Base-by-base conservation (phyloP, 176 grass and related monocot genomes). In the Urochloa ruziziensis region DNA sequence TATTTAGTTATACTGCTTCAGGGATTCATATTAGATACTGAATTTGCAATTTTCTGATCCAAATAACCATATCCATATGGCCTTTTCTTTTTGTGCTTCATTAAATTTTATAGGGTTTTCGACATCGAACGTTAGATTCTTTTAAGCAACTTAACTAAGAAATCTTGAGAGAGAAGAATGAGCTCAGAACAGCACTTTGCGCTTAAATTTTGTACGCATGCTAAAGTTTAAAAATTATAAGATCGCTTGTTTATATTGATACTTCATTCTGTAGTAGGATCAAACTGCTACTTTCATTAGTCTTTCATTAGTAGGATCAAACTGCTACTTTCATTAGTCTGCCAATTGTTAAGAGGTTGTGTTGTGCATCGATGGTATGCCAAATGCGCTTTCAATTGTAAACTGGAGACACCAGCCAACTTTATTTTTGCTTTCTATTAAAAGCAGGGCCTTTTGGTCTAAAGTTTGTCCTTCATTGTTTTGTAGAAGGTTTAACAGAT, bases 401-500 rank as follows among this genome's bases (percentile, higher is more conserved):
- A 49, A 16, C 24, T 16, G 27, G 69, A 72, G 32, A 16, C 43
- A 24, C 3, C 8, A 27, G 43, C 16, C 43, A 72, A 49, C 24
- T 47, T 71, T 58, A 25, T 58, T 58, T 54, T 58, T n/a, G 39
- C 3, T 47, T 71, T 16, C 40, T 25, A 18, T 17, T 71, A 30
- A 48, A 71, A 19, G 36, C 24, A 51, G 6, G 29, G 9, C 5
- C 39, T 69, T 69, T 43, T 43, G 12, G 23, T 69, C 43, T 49
- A 47, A 17, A 49, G 18, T 59, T 61, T 25, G 47, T 68, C 4
- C 8, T 70, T 28, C 77, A 18, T 69, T 75, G 39, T 70, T 68
- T 91, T 78, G 44, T 82, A 98, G 93, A 89, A 80, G 96, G 93
- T 46, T 89, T 98, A 25, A 98, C 89, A 16, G 89, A 91, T 70